Evolutionary conservation across 345 rosid genomes (phyloP).

Genomic region (Pugionium dolabratum): DNA sequence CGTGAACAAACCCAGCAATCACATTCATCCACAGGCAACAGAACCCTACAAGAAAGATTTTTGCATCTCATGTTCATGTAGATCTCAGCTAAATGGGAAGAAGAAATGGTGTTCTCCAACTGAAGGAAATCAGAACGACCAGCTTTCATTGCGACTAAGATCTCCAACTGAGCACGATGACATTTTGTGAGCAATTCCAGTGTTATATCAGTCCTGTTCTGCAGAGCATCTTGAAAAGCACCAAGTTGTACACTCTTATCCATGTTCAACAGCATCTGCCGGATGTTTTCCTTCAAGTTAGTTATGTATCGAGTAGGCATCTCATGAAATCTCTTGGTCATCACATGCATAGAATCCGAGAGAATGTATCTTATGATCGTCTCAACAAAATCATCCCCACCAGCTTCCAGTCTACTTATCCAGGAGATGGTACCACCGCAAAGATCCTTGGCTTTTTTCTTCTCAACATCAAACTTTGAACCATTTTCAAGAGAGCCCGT

Average conservation of each 20-base stretch:
- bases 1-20: conserved; percentile 86
- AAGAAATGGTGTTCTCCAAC: conserved; percentile 49
- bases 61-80: conserved; percentile 78
- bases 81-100: conserved; percentile 83
- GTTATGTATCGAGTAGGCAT: conserved; percentile 65
- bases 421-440: conserved; percentile 59
- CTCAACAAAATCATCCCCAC: conserved; percentile 77
- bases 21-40: conserved; percentile 91
- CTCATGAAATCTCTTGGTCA: conserved; percentile 77
- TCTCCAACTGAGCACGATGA: conserved; percentile 80
- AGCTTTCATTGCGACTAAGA: conserved; percentile 77
- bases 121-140: conserved; percentile 72
- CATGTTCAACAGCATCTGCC: conserved; percentile 65
- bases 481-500: conserved; percentile 67
- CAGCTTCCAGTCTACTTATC: conserved; percentile 57
- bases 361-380: conserved; percentile 62
- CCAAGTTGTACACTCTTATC: conserved; percentile 58
- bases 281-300: conserved; percentile 71
- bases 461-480: conserved; percentile 60
- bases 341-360: conserved; percentile 68
- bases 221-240: conserved; percentile 61
- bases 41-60: conserved; percentile 66
- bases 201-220: conserved; percentile 62
- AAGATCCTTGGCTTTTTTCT: conserved; percentile 60
- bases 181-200: conserved; percentile 58